Conservation (phyloP, 108 stramenopile genomes). For the Nitzschia inconspicua region DNA sequence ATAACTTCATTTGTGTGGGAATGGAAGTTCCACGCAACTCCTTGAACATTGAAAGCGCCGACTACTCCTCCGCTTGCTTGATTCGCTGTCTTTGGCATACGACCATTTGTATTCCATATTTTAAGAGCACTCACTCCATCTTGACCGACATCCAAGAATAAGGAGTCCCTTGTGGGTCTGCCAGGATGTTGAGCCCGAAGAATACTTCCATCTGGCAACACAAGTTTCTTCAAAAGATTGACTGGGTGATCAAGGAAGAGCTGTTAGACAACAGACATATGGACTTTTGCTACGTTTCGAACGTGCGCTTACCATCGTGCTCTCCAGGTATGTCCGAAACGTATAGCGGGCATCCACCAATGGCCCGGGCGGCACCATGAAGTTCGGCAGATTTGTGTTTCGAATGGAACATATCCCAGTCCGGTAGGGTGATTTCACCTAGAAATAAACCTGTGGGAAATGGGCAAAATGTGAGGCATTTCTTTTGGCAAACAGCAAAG, state of each 20-base stretch:
- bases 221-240: slow-evolving; percentile 26
- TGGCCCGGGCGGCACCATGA: slow-evolving; percentile 60
- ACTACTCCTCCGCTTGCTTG: slow-evolving; percentile 25
- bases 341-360: slow-evolving; percentile 65
- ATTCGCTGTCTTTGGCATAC: background rate
- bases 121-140: slow-evolving; percentile 36
- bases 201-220: slow-evolving; percentile 42
- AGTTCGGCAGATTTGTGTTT: slow-evolving; percentile 39
- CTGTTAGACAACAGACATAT: too few relatives aligned
- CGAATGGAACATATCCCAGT: slow-evolving; percentile 82
- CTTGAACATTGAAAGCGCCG: slow-evolving; percentile 46
- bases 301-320: too few relatives aligned
- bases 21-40: slow-evolving; percentile 43
- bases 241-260: too few relatives aligned
- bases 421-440: slow-evolving; percentile 50
- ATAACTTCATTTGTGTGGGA: slow-evolving; percentile 33
- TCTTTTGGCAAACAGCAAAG: too few relatives aligned
- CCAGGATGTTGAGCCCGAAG: slow-evolving; percentile 29
- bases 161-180: slow-evolving; percentile 33
- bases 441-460: too few relatives aligned
- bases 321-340: slow-evolving; percentile 57
- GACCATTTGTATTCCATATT: slow-evolving; percentile 36
- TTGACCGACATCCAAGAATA: slow-evolving; percentile 41
- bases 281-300: too few relatives aligned
- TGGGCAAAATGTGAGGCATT: too few relatives aligned